Conservation (phyloP, 352 stramenopile species). For the Pythium sukuiense region DNA sequence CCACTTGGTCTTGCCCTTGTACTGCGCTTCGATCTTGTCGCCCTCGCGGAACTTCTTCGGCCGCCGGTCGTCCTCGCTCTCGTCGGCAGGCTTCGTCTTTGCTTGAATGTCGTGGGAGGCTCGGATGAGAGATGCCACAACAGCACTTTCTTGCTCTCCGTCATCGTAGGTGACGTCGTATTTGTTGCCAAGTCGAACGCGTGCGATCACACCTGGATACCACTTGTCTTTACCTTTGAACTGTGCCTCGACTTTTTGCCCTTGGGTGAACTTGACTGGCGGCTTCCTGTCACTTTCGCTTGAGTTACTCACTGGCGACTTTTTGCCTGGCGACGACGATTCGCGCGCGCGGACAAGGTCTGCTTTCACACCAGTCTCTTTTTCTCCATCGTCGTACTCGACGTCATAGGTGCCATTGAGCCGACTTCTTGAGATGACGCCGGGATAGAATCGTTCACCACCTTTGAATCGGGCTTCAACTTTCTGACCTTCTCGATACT, state of each 20-base stretch:
- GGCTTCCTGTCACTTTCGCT: conserved; percentile 20
- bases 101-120: conserved; percentile 9
- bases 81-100: conserved; percentile 7
- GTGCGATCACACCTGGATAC: conserved; percentile 57
- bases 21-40: conserved; percentile 32
- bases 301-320: conserved; percentile 16
- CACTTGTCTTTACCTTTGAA: conserved; percentile 61
- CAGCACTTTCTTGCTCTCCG: conserved; percentile 54
- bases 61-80: conserved; percentile 14
- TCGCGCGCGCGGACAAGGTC: conserved; percentile 33
- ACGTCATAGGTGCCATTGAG: conserved; percentile 73
- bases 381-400: conserved; percentile 61
- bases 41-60: conserved; percentile 30
- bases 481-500: conserved; percentile 29
- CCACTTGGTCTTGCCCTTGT: conserved; percentile 29
- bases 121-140: conserved; percentile 21
- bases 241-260: conserved; percentile 53
- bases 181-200: conserved; percentile 47
- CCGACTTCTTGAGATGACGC: conserved; percentile 52
- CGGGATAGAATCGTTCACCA: conserved; percentile 62
- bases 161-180: conserved; percentile 74
- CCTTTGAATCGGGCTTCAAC: conserved; percentile 49
- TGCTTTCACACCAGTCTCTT: conserved; percentile 33
- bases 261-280: conserved; percentile 7
- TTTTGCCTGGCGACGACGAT: conserved; percentile 28